Percentiles rank a stretch among this genome's conserved stretches.
These are phyloP conservation scores for Diaporthe aspalathi DNA, from an alignment of 2,329 filamentous ascomycete species.

Conservation along the genomic window DNA sequence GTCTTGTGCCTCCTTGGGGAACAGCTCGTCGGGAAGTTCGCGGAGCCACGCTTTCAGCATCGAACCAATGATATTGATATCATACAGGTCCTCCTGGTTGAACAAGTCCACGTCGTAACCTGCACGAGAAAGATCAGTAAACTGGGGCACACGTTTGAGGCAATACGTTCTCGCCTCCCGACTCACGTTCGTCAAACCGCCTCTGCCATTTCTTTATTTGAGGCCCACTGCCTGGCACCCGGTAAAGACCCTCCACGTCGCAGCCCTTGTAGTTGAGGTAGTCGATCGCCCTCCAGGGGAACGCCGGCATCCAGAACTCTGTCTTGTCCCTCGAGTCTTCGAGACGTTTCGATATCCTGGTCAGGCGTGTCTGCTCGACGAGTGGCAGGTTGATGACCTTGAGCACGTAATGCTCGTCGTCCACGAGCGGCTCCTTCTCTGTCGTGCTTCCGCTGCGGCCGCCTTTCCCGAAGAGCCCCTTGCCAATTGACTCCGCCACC, in stretches of 20 bases:
- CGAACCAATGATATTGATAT: constrained; percentile 96
- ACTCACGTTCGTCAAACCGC: constrained; percentile 84
- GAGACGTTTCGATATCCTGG: constrained; percentile 88
- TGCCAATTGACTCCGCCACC: constrained; percentile 84
- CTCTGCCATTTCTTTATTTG: constrained; percentile 95
- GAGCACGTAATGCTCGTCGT: constrained; percentile 85
- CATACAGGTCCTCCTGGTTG: constrained; percentile 86
- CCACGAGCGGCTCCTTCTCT: constrained; percentile 73
- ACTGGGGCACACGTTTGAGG: neutral
- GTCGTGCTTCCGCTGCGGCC: constrained; percentile 76
- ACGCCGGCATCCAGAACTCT: constrained; percentile 98
- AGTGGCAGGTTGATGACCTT: constrained; percentile 88
- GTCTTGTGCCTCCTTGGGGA: constrained; percentile 86
- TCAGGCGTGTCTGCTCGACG: constrained; percentile 88
- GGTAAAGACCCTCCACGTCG: constrained; percentile 92
- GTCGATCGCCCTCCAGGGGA: constrained; percentile 96
- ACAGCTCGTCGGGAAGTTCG: constrained; percentile 92
- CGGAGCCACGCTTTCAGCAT: constrained; percentile 97
- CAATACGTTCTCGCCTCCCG: constrained; percentile 40
- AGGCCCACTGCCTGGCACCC: constrained; percentile 88
- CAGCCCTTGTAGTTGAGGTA: constrained; percentile 95
- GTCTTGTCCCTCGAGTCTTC: constrained; percentile 94
- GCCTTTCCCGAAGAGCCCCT: constrained; percentile 84
- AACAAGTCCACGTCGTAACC: constrained; percentile 93
- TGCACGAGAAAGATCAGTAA: constrained; percentile 46